Base-by-base conservation (phyloP, 2,329 filamentous ascomycete species). In the Arthrobotrys megalospora region DNA sequence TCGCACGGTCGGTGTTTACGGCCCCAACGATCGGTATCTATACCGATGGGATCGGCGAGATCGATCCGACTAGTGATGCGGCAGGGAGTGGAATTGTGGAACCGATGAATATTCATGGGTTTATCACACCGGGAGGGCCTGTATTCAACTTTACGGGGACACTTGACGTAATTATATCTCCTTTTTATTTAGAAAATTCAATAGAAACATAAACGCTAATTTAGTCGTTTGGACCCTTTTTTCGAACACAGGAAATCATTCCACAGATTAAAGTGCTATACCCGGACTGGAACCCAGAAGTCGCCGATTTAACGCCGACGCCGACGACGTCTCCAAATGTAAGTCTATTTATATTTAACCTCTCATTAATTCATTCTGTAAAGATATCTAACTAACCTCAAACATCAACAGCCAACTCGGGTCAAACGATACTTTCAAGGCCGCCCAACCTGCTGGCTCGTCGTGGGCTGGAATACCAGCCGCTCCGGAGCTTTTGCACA, bases 201-300 rank as follows among this genome's bases (percentile, higher is more conserved):
- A 5, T 28, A 5, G 5, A 2, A 5, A 28, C 5, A 28, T 28
- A 2, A 2, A 5, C 5, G 24, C 24, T 28, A 28, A 28, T 28
- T 28, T 28, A 28, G 24, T 28, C 5, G 2, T 28, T 5, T 28
- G 24, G 24, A 28, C 5, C n/a, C n/a, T 28, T 28, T 5, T 28
- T 28, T 63, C 43, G 50, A 36, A 6, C 11, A 60, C 28, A 64
- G 60, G 41, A 64, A 12, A 14, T 64, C 24, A 47, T 64, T 1
- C 60, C 60, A 12, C 21, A 64, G n/a, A 64, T 64, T 14, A 12
- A 64, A 11, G 60, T 48, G n/a, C 60, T 64, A 8, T 47, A 64
- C 28, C 60, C 60, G 11, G 41, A 64, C 2, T 64, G 60, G 60
- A 24, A 64, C 11, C 60, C 60, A 28, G 24, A 28, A 28, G 24